phyloP scores from a whole-genome alignment of 208 protist species.

The Trypanosoma lewisi region DNA sequence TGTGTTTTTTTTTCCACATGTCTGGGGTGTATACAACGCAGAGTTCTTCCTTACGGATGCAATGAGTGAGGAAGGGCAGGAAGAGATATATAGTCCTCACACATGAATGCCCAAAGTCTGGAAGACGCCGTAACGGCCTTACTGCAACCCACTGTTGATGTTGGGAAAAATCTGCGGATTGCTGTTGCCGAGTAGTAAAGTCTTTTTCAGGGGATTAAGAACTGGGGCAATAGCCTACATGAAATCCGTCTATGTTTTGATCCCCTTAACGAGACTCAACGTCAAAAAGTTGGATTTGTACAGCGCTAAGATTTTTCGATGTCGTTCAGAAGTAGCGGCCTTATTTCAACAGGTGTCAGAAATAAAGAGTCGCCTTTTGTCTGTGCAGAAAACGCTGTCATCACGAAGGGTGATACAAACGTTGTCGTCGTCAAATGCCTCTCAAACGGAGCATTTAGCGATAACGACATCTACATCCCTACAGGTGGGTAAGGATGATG shows the following conservation, averaged over 20 bases:
- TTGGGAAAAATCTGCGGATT: not conserved
- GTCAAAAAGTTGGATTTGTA: constrained; percentile 5
- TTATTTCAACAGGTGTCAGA: constrained; percentile 9
- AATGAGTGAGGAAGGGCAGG: not conserved
- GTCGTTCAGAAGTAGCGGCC: constrained; percentile 8
- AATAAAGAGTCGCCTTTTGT: constrained; percentile 9
- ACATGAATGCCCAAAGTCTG: not conserved
- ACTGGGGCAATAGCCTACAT: constrained; percentile 2
- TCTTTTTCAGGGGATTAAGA: constrained; percentile 4
- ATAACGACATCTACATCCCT: not conserved
- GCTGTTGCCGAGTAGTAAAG: constrained; percentile 7
- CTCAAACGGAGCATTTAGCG: not conserved
- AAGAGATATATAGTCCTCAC: not conserved
- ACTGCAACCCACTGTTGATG: not conserved
- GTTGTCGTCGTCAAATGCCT: not conserved
- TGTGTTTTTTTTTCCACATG: no score
- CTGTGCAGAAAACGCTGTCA: not conserved
- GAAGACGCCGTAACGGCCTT: constrained; percentile 1
- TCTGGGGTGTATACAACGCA: no score
- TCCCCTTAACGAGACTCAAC: constrained; percentile 1
- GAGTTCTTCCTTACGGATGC: not conserved
- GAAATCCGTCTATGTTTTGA: not conserved
- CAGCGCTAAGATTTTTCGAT: constrained; percentile 5
- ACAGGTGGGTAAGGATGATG: not conserved
- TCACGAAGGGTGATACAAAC: not conserved